Evolutionary conservation across 2,329 filamentous ascomycete species (phyloP), one percentile per base, ranked within the genome.

Genomic region (Sporothrix variecibatus): DNA sequence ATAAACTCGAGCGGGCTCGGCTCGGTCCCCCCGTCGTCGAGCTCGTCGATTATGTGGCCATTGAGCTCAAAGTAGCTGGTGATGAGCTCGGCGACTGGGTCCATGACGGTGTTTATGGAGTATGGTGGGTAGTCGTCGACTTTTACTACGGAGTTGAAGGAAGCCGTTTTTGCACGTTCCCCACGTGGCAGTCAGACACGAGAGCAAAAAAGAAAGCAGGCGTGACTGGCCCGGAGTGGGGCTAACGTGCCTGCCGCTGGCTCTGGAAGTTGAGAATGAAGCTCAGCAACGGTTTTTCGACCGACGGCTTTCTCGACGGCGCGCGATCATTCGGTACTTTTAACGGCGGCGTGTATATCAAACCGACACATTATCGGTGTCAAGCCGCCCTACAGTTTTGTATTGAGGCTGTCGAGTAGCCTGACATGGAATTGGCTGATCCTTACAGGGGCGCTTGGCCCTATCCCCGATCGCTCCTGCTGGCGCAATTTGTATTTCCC

Each of bases 1-100:
- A 94, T 92, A 80, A 95, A 95, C 79, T 95, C 91, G 6, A 96
- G 86, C 0, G 93, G 88, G 38, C 90, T 93, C 3, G 93, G 93
- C 68, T 91, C 88, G 64, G 12, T 34, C 26, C 43, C 71, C n/a
- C 6, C 51, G 31, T 76, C 84, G 17, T 84, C 60, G 2, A 94
- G 85, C 77, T 90, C 89, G 64, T 92, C 87, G 73, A 94, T 85
- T 20, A 79, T 78, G 28, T 83, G 80, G 73, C 86, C 81, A 79
- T 95, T 95, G 72, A 95, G 87, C 77, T 94, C 92, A 79, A 92
- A 89, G 82, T 93, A 95, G n/a, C 86, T 89, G 12, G 84, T 86
- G 76, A 95, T 87, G 28, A 94, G 86, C 74, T 88, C 85, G 28
- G 78, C 80, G 74, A 88, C 81, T 15, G 86, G 83, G 75, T 87